phyloP scores from a whole-genome alignment of 1,284 basidiomycete species.

The Sporisorium graminicola region DNA sequence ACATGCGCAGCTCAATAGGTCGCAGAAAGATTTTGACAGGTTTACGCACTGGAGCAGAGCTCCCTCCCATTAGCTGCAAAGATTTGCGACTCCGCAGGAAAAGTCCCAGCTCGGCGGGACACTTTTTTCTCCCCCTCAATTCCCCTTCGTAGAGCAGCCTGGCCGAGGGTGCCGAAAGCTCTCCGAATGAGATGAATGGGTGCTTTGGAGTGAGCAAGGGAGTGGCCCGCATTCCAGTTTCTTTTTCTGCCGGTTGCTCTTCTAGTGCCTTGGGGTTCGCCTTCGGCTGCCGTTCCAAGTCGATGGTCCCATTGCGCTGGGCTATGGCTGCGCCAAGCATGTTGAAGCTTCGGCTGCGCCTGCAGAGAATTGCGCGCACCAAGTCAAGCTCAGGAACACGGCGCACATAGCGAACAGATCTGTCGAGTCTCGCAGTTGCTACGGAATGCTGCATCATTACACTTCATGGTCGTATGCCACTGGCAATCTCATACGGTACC shows the following conservation, averaged over 20 bases:
- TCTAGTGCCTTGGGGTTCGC: background rate
- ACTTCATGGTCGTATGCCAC: too few species aligned
- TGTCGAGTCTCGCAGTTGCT: background rate
- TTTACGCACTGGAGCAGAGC: background rate
- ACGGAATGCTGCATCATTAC: background rate
- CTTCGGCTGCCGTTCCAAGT: background rate
- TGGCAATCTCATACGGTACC: too few species aligned
- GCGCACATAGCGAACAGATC: background rate
- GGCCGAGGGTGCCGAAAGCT: background rate
- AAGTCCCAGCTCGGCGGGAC: conserved; percentile 9
- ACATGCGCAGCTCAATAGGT: conserved; percentile 1
- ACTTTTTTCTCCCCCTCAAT: background rate
- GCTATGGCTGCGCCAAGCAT: background rate
- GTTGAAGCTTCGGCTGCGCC: background rate
- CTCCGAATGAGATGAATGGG: background rate
- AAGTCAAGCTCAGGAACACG: too few species aligned
- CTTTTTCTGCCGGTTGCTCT: background rate
- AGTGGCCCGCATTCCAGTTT: background rate
- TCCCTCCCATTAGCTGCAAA: background rate
- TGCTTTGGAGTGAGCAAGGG: background rate
- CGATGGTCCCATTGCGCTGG: background rate
- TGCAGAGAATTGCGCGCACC: background rate
- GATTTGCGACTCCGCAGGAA: background rate
- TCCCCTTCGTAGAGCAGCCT: too few species aligned
- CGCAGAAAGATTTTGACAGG: background rate